Base-by-base conservation (phyloP, 805 yeast genomes). In the Lipomyces sp. region DNA sequence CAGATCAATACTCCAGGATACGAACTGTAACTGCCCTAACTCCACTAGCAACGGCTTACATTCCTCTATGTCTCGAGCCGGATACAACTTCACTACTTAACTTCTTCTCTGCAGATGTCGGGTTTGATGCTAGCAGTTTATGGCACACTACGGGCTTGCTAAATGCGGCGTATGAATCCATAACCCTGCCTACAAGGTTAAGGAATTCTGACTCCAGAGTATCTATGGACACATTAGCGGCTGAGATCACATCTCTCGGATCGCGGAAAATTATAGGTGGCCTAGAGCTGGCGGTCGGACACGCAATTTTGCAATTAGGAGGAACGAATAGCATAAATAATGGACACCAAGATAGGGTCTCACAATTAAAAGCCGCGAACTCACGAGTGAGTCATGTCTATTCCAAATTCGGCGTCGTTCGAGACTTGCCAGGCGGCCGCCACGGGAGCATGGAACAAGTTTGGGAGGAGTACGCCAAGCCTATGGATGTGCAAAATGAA, bases 81-180 rank as follows among this genome's bases (percentile, higher is more conserved):
- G 24, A 39, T 15, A 24, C 59, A 1, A 34, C 35, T 13, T 8
- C 35, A 18, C 30, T 57, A 48, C 8, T 32, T 7, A 37, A 15
- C 7, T 45, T 63, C 35, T 39, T 50, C 18, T 24, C 53, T 34
- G 29, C 34, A 18, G 57, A 51, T 30, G 56, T 42, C 30, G 37
- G 62, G 24, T 64, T 53, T 39, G 59, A 63, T 32, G 15, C 62
- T 15, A 24, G 32, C 30, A 64, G 71, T 35, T 58, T 53, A 32
- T 72, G 74, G 74, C 66, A 63, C 3, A 45, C 64, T 32, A 62
- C 65, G 4, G 74, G 67, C 30, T 56, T 72, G 13, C 59, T 59
- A 50, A 53, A 56, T 48, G 33, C 60, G 13, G 71, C 64, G 29
- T 65, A 71, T 57, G 74, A 72, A 53, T 63, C 72, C 10, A 29